Evolutionary conservation across 108 stramenopile genomes (phyloP).

Genomic region (Licmophora abbreviata): DNA sequence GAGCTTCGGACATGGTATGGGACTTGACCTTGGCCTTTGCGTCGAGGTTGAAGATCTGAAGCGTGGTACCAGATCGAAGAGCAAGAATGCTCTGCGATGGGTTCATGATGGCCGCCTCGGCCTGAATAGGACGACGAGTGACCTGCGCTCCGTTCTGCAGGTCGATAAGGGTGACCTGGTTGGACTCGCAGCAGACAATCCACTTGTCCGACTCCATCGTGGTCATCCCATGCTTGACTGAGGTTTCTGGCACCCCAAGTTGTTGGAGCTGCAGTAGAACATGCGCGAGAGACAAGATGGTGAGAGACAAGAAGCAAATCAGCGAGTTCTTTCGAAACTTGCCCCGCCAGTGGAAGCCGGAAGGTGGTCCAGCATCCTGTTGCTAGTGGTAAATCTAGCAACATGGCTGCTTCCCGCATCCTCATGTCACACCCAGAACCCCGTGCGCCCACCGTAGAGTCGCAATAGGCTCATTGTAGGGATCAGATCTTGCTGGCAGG

Average conservation of each 20-base stretch:
- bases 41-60: conserved; percentile 98
- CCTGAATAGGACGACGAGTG: conserved; percentile 91
- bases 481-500: too few relatives aligned
- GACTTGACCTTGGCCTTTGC: conserved; percentile 89
- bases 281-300: background rate
- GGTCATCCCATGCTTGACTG: conserved; percentile 87
- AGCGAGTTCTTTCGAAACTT: conserved; percentile 2
- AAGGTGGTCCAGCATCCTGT: conserved; percentile 1
- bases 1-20: conserved; percentile 80
- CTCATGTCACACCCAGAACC: too few relatives aligned
- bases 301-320: background rate
- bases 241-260: conserved; percentile 82
- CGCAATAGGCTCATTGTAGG: too few relatives aligned
- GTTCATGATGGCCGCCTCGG: conserved; percentile 99
- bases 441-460: too few relatives aligned
- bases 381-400: too few relatives aligned
- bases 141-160: conserved; percentile 85
- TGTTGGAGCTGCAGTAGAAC: conserved; percentile 65
- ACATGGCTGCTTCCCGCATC: too few relatives aligned
- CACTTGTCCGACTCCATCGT: conserved; percentile 90
- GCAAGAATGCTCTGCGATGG: conserved; percentile 89
- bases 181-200: conserved; percentile 88
- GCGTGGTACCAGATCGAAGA: conserved; percentile 80
- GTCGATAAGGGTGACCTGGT: conserved; percentile 90
- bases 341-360: too few relatives aligned